These are phyloP conservation scores for Solanum etuberosum DNA, from an alignment of 257 asterid genomes.

Conservation along the genomic window DNA sequence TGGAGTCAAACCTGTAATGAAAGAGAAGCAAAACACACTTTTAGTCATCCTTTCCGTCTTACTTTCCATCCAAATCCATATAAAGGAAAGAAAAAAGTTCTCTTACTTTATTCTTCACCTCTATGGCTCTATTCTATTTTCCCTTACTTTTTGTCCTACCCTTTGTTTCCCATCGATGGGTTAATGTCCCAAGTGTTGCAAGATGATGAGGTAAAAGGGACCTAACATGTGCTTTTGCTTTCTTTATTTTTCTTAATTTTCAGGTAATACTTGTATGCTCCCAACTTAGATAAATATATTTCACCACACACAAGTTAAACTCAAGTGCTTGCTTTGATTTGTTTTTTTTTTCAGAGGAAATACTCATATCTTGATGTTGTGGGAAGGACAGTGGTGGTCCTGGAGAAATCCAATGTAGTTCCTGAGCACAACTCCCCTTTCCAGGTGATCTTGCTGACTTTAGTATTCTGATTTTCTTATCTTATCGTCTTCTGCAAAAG, in stretches of 20 bases:
- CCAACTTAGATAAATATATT: not conserved
- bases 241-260: not conserved
- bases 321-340: constrained; percentile 15
- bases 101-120: not conserved
- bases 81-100: not conserved
- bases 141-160: not conserved
- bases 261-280: not conserved
- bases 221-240: not conserved
- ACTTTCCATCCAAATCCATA: not conserved
- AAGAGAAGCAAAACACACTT: not conserved
- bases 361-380: constrained; percentile 89
- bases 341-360: constrained; percentile 64
- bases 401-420: constrained; percentile 79
- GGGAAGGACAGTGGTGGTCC: constrained; percentile 92
- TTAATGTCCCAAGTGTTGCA: not conserved
- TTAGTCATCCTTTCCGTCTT: not conserved
- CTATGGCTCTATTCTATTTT: not conserved
- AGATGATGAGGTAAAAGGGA: not conserved
- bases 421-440: constrained; percentile 88
- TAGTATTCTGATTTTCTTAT: not conserved
- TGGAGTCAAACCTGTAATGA: not conserved
- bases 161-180: not conserved
- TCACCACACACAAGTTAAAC: not conserved
- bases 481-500: not conserved
- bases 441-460: constrained; percentile 54